Percentiles rank a stretch among this genome's conserved stretches.
Evolutionary conservation across 2,329 filamentous ascomycete genomes (phyloP).

Genomic region (Penicillium verrucosum): DNA sequence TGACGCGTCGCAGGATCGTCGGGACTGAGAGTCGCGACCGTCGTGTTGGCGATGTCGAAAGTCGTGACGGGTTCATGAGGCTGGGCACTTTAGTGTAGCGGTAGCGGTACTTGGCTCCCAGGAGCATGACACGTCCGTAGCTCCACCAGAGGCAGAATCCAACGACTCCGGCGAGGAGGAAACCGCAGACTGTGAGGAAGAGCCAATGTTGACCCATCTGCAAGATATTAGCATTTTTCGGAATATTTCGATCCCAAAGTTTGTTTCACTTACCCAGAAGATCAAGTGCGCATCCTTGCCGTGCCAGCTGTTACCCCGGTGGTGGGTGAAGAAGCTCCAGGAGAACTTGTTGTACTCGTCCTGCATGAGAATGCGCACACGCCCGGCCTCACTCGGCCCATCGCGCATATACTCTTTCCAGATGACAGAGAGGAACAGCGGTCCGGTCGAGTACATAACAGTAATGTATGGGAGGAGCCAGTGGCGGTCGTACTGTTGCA

Average conservation of each 20-base stretch:
- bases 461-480: conserved; percentile 72
- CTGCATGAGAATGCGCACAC: conserved; percentile 66
- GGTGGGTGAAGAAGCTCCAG: conserved; percentile 70
- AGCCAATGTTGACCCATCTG: conserved; percentile 57
- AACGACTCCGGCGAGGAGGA: conserved; percentile 48
- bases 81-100: conserved; percentile 35
- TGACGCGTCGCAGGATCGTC: conserved; percentile 37
- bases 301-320: conserved; percentile 65
- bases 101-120: conserved; percentile 41
- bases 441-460: conserved; percentile 75
- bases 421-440: conserved; percentile 70
- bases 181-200: conserved; percentile 52
- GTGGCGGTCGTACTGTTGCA: conserved; percentile 65
- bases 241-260: not conserved
- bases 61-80: conserved; percentile 26
- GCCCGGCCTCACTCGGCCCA: conserved; percentile 43
- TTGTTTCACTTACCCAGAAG: conserved; percentile 53
- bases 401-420: conserved; percentile 68
- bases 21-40: conserved; percentile 35
- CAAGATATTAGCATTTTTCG: not conserved
- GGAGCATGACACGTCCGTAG: conserved; percentile 48
- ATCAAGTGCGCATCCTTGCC: conserved; percentile 61
- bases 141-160: conserved; percentile 51
- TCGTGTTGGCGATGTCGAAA: conserved; percentile 34
- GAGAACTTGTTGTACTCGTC: conserved; percentile 65